phyloP scores from a whole-genome alignment of 2,329 filamentous ascomycete genomes.

The Neofusicoccum laricinum region DNA sequence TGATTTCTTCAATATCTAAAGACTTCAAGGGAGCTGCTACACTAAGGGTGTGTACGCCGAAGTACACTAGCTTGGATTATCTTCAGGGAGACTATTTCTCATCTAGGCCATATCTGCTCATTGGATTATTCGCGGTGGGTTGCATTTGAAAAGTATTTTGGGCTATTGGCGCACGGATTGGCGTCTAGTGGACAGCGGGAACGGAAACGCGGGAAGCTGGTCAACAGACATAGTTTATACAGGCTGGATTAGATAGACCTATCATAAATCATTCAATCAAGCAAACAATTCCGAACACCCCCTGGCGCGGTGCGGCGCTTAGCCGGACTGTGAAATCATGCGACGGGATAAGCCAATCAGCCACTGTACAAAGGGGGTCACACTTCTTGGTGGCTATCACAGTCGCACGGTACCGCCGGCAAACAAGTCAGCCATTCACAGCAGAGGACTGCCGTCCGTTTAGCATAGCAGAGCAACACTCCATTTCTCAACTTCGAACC shows the following conservation, averaged over 20 bases:
- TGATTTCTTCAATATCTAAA: slow-evolving; percentile 24
- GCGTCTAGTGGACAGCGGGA: neutral
- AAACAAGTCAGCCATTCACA: neutral
- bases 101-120: too few relatives aligned
- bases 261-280: neutral
- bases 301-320: neutral
- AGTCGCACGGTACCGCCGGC: neutral
- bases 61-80: too few relatives aligned
- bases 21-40: neutral
- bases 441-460: neutral
- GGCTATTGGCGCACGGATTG: neutral
- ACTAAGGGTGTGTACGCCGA: too few relatives aligned
- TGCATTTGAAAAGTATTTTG: too few relatives aligned
- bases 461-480: neutral
- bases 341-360: neutral
- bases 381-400: neutral
- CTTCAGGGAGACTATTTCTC: too few relatives aligned
- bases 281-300: neutral
- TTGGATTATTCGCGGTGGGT: too few relatives aligned
- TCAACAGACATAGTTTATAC: neutral
- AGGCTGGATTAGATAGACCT: neutral
- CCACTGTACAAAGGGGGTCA: neutral
- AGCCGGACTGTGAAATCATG: neutral
- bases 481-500: too few relatives aligned
- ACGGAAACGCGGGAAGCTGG: too few relatives aligned